These are phyloP conservation scores for Sporobolomyces phaffii DNA, from an alignment of 768 basidiomycete species.

Conservation along the genomic window DNA sequence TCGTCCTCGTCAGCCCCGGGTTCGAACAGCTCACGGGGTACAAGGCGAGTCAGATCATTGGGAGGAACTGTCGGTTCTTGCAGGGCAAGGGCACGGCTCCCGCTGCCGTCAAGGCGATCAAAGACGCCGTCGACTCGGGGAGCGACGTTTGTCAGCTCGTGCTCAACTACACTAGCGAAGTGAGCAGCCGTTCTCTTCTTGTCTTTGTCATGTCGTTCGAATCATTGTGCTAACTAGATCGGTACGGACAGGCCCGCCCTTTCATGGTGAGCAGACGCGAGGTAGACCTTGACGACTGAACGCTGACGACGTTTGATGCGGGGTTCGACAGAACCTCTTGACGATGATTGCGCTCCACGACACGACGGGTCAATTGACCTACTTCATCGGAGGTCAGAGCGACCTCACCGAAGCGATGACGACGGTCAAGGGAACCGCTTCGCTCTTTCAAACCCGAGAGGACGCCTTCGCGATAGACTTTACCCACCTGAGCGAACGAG, in stretches of 20 bases:
- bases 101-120: background rate
- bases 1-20: constrained; percentile 18
- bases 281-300: too few relatives aligned
- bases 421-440: constrained; percentile 1
- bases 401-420: constrained; percentile 4
- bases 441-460: constrained; percentile 12
- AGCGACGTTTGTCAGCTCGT: constrained; percentile 1
- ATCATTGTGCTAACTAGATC: too few relatives aligned
- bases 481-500: constrained; percentile 3
- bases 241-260: too few relatives aligned
- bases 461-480: background rate
- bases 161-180: constrained; percentile 7
- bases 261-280: too few relatives aligned
- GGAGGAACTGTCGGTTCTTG: constrained; percentile 24
- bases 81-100: constrained; percentile 3
- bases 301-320: too few relatives aligned
- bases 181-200: too few relatives aligned
- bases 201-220: too few relatives aligned
- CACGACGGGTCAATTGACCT: too few relatives aligned
- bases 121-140: background rate
- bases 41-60: constrained; percentile 18
- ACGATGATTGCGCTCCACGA: too few relatives aligned
- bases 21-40: constrained; percentile 26
- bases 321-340: too few relatives aligned
- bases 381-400: too few relatives aligned